Evolutionary conservation across 2,329 filamentous ascomycete species (phyloP).

Genomic region (Hypoxylon sp.): DNA sequence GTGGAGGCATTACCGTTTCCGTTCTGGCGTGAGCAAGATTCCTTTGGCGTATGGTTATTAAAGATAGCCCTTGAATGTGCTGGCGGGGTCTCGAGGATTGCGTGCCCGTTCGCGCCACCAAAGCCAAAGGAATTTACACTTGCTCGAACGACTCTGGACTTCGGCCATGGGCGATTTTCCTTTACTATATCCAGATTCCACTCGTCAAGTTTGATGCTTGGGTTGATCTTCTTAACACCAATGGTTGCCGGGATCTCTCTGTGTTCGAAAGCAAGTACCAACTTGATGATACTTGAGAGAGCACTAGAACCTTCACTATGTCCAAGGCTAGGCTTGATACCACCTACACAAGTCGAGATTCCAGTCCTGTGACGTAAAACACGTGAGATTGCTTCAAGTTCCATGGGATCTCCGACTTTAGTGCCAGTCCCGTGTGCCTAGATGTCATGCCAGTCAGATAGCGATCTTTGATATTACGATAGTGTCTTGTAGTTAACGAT

Average conservation of each 20-base stretch:
- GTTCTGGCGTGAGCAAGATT: no score
- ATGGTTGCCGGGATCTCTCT: background rate
- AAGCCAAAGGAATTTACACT: constrained; percentile 44
- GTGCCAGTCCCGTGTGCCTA: background rate
- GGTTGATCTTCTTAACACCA: background rate
- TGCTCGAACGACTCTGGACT: background rate
- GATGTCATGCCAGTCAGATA: background rate
- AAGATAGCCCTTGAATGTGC: background rate
- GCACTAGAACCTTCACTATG: background rate
- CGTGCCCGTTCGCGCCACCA: constrained; percentile 41
- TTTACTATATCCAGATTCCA: background rate
- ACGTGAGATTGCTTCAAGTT: background rate
- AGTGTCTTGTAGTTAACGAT: background rate
- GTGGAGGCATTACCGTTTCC: background rate
- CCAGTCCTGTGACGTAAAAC: background rate
- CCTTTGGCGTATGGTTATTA: background rate
- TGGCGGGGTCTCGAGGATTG: constrained; percentile 3
- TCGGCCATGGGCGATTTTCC: background rate
- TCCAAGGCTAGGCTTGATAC: background rate
- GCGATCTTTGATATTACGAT: background rate
- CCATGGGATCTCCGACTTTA: background rate
- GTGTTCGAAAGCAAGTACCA: background rate
- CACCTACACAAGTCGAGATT: background rate
- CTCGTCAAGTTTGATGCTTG: background rate
- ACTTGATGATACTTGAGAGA: constrained; percentile 1